Percentiles rank a stretch among this genome's conserved stretches.
phyloP scores from a whole-genome alignment of 768 basidiomycete species.

The Leucogyrophana mollusca region DNA sequence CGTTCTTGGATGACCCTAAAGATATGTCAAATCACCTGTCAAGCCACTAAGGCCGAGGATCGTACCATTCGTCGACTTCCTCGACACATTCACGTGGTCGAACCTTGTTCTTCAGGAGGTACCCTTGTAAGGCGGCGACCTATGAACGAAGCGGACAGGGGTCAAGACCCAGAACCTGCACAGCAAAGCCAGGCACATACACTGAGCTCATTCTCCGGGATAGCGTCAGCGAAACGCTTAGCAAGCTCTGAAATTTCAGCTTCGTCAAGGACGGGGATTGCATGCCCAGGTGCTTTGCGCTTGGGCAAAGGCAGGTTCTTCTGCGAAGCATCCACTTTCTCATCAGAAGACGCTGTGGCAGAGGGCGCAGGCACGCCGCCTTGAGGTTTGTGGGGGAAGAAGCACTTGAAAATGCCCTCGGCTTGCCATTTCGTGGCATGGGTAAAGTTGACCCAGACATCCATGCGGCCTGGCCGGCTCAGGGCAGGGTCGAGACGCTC shows the following conservation, averaged over 20 bases:
- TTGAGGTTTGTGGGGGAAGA: slow-evolving; percentile 69
- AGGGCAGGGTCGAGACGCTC: slow-evolving; percentile 90
- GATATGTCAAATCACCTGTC: background rate
- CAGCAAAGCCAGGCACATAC: slow-evolving; percentile 41
- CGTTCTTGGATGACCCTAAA: slow-evolving; percentile 69
- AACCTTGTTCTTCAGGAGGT: slow-evolving; percentile 86
- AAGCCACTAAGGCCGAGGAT: slow-evolving; percentile 9
- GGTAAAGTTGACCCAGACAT: slow-evolving; percentile 90
- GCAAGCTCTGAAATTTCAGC: slow-evolving; percentile 76
- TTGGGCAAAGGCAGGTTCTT: slow-evolving; percentile 67
- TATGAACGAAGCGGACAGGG: slow-evolving; percentile 24
- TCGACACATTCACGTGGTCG: slow-evolving; percentile 84
- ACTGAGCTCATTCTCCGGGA: slow-evolving; percentile 86
- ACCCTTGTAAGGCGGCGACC: slow-evolving; percentile 85
- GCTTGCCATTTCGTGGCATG: slow-evolving; percentile 93
- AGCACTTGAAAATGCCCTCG: slow-evolving; percentile 90
- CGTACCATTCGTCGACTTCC: slow-evolving; percentile 72
- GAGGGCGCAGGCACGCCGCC: slow-evolving; percentile 6
- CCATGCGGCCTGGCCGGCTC: slow-evolving; percentile 87
- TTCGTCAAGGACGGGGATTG: slow-evolving; percentile 70
- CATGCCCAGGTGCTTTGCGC: slow-evolving; percentile 55
- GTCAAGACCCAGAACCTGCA: background rate
- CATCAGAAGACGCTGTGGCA: slow-evolving; percentile 13
- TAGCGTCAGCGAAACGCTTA: slow-evolving; percentile 77
- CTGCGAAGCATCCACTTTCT: slow-evolving; percentile 49